phyloP scores from a whole-genome alignment of 2,329 filamentous ascomycete species.

The Didymella pinodella region DNA sequence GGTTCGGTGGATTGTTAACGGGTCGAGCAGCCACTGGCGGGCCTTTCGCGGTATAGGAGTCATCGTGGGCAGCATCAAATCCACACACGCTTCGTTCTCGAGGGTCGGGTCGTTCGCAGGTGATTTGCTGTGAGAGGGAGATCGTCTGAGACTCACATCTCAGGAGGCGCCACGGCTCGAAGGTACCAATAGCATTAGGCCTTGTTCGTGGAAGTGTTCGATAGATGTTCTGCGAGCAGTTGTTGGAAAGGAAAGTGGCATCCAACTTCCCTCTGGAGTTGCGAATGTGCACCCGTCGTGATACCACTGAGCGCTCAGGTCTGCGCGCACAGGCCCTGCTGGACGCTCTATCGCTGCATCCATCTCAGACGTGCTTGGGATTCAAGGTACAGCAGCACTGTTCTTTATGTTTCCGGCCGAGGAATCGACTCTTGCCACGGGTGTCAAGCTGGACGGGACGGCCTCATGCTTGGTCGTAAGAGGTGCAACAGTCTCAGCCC shows the following conservation, averaged over 20 bases:
- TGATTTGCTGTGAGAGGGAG: neutral
- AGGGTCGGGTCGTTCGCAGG: neutral
- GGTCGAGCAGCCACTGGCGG: neutral
- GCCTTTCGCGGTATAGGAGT: neutral
- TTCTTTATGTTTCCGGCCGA: neutral
- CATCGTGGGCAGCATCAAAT: neutral
- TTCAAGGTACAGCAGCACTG: neutral
- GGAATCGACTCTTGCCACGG: neutral
- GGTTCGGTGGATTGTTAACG: neutral
- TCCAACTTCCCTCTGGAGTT: neutral
- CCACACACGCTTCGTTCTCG: neutral
- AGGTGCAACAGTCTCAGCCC: neutral
- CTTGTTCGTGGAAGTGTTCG: neutral
- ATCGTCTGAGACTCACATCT: neutral
- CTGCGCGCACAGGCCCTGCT: neutral
- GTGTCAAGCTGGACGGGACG: neutral
- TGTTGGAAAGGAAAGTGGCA: neutral
- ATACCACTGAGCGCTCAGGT: neutral
- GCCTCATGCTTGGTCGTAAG: neutral
- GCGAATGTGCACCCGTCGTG: neutral
- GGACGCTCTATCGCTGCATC: neutral
- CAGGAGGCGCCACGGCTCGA: neutral
- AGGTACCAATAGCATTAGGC: neutral
- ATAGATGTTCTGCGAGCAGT: neutral
- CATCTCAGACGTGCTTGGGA: neutral